Percentiles rank a stretch among this genome's conserved stretches.
phyloP scores from a whole-genome alignment of 1,139 yeast species.

The Protomyces arabidopsidicola region DNA sequence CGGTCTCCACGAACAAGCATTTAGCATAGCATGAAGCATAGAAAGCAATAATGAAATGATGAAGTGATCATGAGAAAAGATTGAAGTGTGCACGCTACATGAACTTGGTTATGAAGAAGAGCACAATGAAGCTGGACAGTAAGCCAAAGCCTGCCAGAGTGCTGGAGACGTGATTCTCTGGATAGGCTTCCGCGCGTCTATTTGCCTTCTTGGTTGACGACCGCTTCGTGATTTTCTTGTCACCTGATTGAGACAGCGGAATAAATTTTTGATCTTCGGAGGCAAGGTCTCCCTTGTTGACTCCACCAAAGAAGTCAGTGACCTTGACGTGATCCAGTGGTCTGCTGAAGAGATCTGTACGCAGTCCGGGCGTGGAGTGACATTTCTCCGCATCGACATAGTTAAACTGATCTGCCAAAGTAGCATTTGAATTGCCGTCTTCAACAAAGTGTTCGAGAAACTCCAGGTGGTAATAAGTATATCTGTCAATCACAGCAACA shows the following conservation, averaged over 20 bases:
- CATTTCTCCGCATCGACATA: slow-evolving; percentile 79
- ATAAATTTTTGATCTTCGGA: neutral
- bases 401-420: slow-evolving; percentile 77
- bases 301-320: slow-evolving; percentile 93
- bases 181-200: neutral
- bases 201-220: neutral
- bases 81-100: neutral
- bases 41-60: neutral
- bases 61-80: neutral
- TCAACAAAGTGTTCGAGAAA: slow-evolving; percentile 64
- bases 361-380: slow-evolving; percentile 87
- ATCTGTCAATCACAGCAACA: slow-evolving; percentile 94
- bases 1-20: neutral
- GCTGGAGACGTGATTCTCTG: neutral
- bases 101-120: neutral
- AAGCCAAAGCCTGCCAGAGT: neutral
- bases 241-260: neutral
- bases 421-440: slow-evolving; percentile 43
- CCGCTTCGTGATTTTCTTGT: neutral
- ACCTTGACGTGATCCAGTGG: slow-evolving; percentile 65
- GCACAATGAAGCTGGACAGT: neutral
- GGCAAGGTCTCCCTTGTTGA: slow-evolving; percentile 74
- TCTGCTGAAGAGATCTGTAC: slow-evolving; percentile 71
- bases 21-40: neutral
- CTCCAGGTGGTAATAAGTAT: slow-evolving; percentile 86